Evolutionary conservation across 2,329 filamentous ascomycete genomes (phyloP), one percentile per base, ranked within the genome.

Genomic region (Pseudocercospora fijiensis): DNA sequence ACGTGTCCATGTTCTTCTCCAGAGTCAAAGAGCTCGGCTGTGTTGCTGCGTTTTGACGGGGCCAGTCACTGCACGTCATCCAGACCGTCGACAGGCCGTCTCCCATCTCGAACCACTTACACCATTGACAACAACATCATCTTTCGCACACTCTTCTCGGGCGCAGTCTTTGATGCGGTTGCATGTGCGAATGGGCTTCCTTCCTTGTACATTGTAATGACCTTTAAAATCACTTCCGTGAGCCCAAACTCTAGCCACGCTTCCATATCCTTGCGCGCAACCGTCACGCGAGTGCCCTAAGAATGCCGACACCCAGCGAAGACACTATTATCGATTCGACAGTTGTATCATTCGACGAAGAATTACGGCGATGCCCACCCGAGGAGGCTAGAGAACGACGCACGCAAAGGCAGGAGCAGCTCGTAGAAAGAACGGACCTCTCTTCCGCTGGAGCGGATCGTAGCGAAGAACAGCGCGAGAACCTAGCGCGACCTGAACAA

Each of bases 361-460:
- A 49, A 51, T 43, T 47, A 52, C 51, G 63, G 49, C 30, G 77
- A 69, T 82, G 80, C 72, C 80, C 80, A 53, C 72, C 66, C 20
- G 72, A 73, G 57, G 72, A 75, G 51, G 59, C 63, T 56, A 61
- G 60, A 72, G 73, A 63, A 33, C 57, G 59, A 28, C 63, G 43
- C 11, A 30, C 55, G n/a, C 24, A 47, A 24, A 28, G 56, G 43
- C 58, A 65, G 28, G 58, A 61, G 49, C 53, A 41, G 37, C 26
- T 26, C n/a, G 43, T 52, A 57, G 26, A 47, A 57, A 49, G 52
- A 8, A 51, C 24, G 22, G 22, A 51, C 20, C 30, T 28, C 28
- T 20, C 57, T 18, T 56, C 60, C 52, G 60, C 56, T 37, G 49
- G 49, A 57, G 63, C 51, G 60, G 52, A 53, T n/a, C 28, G 52